Evolutionary conservation across 2,329 filamentous ascomycete genomes (phyloP).

Genomic region (Malbranchea cinnamomea): DNA sequence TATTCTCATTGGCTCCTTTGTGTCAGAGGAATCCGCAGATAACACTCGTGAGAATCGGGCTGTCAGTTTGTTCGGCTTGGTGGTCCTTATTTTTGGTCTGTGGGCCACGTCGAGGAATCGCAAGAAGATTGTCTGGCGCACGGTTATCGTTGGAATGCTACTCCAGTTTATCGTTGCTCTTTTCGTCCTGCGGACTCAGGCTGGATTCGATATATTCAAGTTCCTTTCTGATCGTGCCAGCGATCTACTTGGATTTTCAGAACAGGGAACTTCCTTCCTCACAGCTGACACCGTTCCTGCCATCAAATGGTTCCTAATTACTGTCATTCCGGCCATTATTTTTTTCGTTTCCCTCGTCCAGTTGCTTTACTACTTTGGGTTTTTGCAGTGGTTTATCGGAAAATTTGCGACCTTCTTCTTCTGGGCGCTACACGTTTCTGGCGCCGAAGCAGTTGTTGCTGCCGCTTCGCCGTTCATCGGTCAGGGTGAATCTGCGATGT

Average conservation of each 20-base stretch:
- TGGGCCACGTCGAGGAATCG: constrained; percentile 59
- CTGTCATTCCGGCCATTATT: constrained; percentile 79
- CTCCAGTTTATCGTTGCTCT: constrained; percentile 76
- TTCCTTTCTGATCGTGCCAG: constrained; percentile 68
- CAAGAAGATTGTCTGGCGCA: constrained; percentile 48
- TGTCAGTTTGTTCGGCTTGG: constrained; percentile 63
- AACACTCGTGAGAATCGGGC: constrained; percentile 71
- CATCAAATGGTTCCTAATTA: constrained; percentile 53
- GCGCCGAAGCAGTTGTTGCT: constrained; percentile 84
- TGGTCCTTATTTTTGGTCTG: constrained; percentile 53
- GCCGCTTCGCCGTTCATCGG: constrained; percentile 89
- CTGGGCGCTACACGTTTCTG: constrained; percentile 74
- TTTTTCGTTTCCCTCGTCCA: constrained; percentile 93
- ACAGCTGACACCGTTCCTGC: constrained; percentile 34
- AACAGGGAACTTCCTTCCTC: constrained; percentile 59
- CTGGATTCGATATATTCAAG: constrained; percentile 79
- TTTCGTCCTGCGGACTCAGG: constrained; percentile 68
- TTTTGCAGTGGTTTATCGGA: constrained; percentile 76
- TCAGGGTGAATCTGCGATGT: constrained; percentile 84
- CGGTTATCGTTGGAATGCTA: constrained; percentile 78
- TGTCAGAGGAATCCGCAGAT: constrained; percentile 51
- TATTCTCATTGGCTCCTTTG: constrained; percentile 66
- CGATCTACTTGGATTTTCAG: constrained; percentile 60
- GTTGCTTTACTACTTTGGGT: constrained; percentile 63
- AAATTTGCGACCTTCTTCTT: constrained; percentile 88